Base-by-base conservation (phyloP, 1,139 yeast genomes). In the Hemisphaericaspora xylanilytica region DNA sequence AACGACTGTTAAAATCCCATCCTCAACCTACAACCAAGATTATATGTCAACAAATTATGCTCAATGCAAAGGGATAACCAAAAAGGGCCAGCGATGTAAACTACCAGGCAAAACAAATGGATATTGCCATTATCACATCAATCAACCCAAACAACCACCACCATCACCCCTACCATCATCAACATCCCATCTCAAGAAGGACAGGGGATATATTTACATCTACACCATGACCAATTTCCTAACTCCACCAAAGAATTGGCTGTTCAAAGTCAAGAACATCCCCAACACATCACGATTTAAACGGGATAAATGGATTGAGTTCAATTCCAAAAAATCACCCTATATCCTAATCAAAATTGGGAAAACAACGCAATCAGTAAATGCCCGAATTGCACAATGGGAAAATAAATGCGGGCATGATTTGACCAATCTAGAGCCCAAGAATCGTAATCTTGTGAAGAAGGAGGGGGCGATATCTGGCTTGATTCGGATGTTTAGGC, bases 261-360 rank as follows among this genome's bases (percentile, higher is more conserved):
- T 28, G 16, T 59, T 70, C 41, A 52, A 59, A 36, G 70, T 67
- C 2, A 55, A 61, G 35, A 67, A 69, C 42, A 44, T 62, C 21
- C 70, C 72, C 10, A 45, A 55, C 29, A 36, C 56, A 4, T 32
- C 51, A 5, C 37, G 43, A 4, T 45, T 44, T n/a, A 41, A 64
- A 30, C 45, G 48, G 17, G 55, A 59, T 37, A 36, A 58, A 39
- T 58, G 74, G 70, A 51, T 53, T 5, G 49, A 59, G 4, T 73
- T 74, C 47, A 57, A 73, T 28, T 63, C 78, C 1, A 61, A 58
- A 32, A 59, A 61, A 30, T 63, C 68, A 17, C 52, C 58, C 7
- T 61, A 64, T 35, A 65, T 75, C 2, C 57, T 79, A 18, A 56
- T 80, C 13, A 80, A 80, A 43, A 70, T 80, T 3, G 85, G 85